Percentiles rank a stretch among this genome's conserved stretches.
phyloP scores from a whole-genome alignment of 768 basidiomycete genomes.

The Boletus subparvulus region DNA sequence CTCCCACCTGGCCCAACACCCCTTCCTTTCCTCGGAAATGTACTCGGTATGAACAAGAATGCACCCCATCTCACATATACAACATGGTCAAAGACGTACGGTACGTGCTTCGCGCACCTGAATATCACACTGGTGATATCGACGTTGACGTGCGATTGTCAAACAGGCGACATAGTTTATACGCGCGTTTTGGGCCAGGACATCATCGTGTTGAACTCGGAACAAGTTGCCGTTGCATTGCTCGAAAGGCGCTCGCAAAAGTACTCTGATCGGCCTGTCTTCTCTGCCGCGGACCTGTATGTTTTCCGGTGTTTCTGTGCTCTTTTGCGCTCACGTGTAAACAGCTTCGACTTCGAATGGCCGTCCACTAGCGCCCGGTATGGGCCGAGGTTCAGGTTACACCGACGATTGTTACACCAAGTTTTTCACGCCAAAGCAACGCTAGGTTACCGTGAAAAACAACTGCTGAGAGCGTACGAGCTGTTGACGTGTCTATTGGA shows the following conservation, averaged over 20 bases:
- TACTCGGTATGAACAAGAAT: background rate
- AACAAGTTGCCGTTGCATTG: constrained; percentile 30
- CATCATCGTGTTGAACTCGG: constrained; percentile 50
- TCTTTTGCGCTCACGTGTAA: background rate
- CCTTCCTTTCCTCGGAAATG: constrained; percentile 16
- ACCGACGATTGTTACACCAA: constrained; percentile 23
- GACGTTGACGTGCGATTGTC: background rate
- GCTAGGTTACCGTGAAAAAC: constrained; percentile 13
- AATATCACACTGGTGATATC: background rate
- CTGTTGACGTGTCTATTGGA: constrained; percentile 7
- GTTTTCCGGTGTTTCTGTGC: no score
- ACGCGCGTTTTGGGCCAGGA: constrained; percentile 40
- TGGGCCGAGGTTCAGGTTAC: constrained; percentile 24
- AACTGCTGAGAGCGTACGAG: constrained; percentile 14
- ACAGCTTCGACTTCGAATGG: constrained; percentile 22
- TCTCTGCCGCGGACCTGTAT: no score
- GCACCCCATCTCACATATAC: background rate
- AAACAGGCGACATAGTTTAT: constrained; percentile 10
- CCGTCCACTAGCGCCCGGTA: constrained; percentile 15
- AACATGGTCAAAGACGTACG: background rate
- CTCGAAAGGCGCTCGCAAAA: background rate
- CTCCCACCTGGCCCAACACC: constrained; percentile 20
- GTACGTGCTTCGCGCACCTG: background rate
- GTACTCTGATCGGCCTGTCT: background rate
- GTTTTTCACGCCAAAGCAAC: constrained; percentile 14